Conservation (phyloP, 208 protist species). For the Leishmania guyanensis region DNA sequence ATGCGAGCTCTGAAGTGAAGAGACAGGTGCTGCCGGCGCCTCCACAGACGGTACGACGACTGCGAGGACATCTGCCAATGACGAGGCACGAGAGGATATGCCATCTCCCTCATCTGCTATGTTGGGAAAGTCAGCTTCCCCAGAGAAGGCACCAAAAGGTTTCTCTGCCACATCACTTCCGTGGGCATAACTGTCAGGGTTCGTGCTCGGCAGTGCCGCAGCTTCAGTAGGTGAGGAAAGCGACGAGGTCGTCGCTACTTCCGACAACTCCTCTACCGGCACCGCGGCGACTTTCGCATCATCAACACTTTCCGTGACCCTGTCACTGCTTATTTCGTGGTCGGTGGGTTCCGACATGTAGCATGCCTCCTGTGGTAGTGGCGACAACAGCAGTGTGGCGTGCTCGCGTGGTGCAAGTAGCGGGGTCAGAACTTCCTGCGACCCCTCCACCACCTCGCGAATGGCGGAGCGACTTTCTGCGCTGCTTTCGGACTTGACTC, state of each 20-base stretch:
- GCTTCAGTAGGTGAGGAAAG: not conserved
- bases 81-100: not conserved
- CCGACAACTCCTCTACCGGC: not conserved
- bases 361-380: not conserved
- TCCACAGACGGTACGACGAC: not conserved
- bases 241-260: not conserved
- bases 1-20: not conserved
- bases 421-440: slow-evolving; percentile 1
- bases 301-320: not conserved
- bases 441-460: not conserved
- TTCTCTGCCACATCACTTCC: not conserved
- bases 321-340: not conserved
- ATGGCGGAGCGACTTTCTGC: not conserved
- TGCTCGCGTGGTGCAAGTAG: slow-evolving; percentile 22
- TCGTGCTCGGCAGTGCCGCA: not conserved
- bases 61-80: not conserved
- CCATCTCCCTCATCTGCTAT: not conserved
- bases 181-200: not conserved
- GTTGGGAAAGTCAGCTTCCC: not conserved
- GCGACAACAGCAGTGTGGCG: slow-evolving; percentile 10
- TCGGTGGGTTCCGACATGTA: not conserved
- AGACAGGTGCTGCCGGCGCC: not conserved
- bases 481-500: not conserved
- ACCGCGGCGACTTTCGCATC: not conserved
- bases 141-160: not conserved